Base-by-base conservation (phyloP, 352 stramenopile genomes). In the Pythium volutum region DNA sequence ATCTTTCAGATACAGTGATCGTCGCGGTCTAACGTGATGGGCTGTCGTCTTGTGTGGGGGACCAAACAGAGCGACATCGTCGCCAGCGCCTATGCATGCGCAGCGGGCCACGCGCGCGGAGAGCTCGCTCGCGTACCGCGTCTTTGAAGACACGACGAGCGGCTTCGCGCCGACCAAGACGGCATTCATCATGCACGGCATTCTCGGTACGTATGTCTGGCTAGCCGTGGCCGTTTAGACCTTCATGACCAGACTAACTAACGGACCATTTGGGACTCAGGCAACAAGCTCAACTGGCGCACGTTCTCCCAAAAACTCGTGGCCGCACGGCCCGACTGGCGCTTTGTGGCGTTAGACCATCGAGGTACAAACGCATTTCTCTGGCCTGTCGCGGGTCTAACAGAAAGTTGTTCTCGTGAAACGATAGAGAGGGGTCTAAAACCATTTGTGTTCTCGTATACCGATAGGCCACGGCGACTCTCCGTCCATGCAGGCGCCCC, bases 211-310 rank as follows among this genome's bases (percentile, higher is more conserved):
- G 64, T 15, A 42, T 42, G 36, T 20, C 5, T 11, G n/a, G n/a
- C n/a, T n/a, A n/a, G n/a, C n/a, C n/a, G n/a, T 12, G 20, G 12
- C 15, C 18, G 5, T 42, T 31, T 58, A 20, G 34, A 62, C 23
- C 41, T 48, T 4, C 14, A 22, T 46, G n/a, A n/a, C n/a, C 39
- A 7, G 12, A 46, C 12, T 46, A 23, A 46, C 12, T 15, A n/a
- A 8, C 7, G n/a, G n/a, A 46, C n/a, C 18, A 46, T 8, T 22
- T 22, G 43, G 12, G 43, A 50, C 15, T 15, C 54, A 93, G 83
- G 83, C 53, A 93, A 93, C 66, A 93, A 93, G 55, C 71, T 90
- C 51, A 93, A 93, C 46, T 93, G 83, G 83, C 74, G 81, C 48
- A 93, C 83, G 42, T 93, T 93, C 65, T 87, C 79, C 27, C 80